A percentile compares a stretch with the other conserved stretches of the same genome.
Conservation (phyloP, 2,329 filamentous ascomycete genomes). For the Apiospora hydei region DNA sequence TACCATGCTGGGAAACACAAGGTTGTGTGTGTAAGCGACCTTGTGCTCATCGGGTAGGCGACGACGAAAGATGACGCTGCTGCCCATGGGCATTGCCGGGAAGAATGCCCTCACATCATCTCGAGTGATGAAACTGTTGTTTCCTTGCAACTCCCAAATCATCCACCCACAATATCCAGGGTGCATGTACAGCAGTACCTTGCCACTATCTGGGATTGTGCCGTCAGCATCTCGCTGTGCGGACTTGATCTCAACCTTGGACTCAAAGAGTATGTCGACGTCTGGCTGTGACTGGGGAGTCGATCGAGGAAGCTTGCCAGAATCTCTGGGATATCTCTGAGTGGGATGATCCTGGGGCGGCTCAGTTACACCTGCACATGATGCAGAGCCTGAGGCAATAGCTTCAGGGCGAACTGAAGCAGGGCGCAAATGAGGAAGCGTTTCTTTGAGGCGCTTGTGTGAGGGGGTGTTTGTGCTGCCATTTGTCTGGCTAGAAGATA, state of each 20-base stretch:
- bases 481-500: not conserved
- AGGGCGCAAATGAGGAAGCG: not conserved
- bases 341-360: not conserved
- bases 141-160: constrained; percentile 2
- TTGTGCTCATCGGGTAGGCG: not conserved
- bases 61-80: not conserved
- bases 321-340: not conserved
- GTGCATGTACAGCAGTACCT: not conserved
- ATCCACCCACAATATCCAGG: not conserved
- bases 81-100: no score
- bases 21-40: not conserved
- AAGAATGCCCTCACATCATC: constrained; percentile 6
- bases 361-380: no score
- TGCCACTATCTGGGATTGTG: not conserved
- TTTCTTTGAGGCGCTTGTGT: not conserved
- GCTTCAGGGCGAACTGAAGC: not conserved
- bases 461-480: not conserved
- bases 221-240: not conserved
- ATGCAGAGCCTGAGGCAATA: not conserved
- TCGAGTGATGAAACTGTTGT: not conserved
- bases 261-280: not conserved
- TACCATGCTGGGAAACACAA: not conserved
- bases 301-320: not conserved
- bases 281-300: not conserved
- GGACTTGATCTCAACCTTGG: not conserved